A percentile compares a stretch with the other conserved stretches of the same genome.
Evolutionary conservation across 163 green algal genomes (phyloP).

Genomic region (Volvox carteri): DNA sequence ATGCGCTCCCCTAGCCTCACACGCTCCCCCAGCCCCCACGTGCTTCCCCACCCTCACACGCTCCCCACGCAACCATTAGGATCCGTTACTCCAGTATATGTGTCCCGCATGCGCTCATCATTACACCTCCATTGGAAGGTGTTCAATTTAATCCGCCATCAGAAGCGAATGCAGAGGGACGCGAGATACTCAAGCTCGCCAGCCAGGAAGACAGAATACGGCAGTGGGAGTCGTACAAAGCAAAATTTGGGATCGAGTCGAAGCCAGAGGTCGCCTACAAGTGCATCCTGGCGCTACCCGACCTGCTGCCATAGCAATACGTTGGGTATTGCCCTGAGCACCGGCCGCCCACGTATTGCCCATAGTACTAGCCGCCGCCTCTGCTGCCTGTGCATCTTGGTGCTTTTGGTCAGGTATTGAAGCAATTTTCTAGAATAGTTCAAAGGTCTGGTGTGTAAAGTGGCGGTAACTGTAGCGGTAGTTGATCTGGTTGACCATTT

Average conservation of each 20-base stretch:
- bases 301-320: background rate
- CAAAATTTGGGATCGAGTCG: background rate
- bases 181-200: constrained; percentile 40
- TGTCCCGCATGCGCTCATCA: background rate
- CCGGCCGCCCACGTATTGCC: too few relatives aligned
- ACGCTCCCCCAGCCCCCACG: too few relatives aligned
- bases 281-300: background rate
- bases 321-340: constrained; percentile 20
- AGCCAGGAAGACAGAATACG: constrained; percentile 22
- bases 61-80: too few relatives aligned
- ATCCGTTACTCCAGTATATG: background rate
- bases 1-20: too few relatives aligned
- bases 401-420: too few relatives aligned
- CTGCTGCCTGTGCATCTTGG: too few relatives aligned
- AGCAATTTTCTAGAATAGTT: too few relatives aligned
- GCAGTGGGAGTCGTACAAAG: constrained; percentile 20
- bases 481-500: too few relatives aligned
- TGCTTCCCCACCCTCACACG: too few relatives aligned
- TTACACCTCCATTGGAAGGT: constrained; percentile 4
- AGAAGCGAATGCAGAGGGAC: background rate
- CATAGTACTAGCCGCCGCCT: constrained; percentile 15
- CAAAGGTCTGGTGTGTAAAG: too few relatives aligned
- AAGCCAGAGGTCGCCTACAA: constrained; percentile 41
- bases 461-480: too few relatives aligned
- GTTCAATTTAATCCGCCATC: constrained; percentile 14